Evolutionary conservation across 78 protist genomes (phyloP).

Genomic region (Dictyostelium capitatum): DNA sequence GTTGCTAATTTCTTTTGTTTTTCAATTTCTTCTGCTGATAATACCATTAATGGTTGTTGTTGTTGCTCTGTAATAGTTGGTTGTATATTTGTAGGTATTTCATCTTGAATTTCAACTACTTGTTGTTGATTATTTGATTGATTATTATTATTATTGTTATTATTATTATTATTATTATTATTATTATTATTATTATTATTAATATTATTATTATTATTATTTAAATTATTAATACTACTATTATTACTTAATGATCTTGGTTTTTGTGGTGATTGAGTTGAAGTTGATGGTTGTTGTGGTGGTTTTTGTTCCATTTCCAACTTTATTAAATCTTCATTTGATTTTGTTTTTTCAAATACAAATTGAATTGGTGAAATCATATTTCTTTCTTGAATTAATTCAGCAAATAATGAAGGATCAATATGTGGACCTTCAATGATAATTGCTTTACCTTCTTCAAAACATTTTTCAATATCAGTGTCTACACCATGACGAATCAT

Average conservation of each 20-base stretch:
- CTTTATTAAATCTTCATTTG: constrained; percentile 35
- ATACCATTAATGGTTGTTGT: background rate
- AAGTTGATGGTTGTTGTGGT: background rate
- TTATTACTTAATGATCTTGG: constrained; percentile 1
- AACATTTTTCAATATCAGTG: constrained; percentile 79
- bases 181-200: constrained; percentile 16
- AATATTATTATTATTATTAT: background rate
- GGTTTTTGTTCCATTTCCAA: background rate
- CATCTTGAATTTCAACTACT: background rate
- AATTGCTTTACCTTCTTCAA: constrained; percentile 80
- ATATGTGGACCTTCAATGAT: constrained; percentile 81
- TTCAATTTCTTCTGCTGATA: constrained; percentile 4
- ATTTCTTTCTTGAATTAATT: constrained; percentile 54
- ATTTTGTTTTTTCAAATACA: constrained; percentile 21
- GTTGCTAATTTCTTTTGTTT: constrained; percentile 16
- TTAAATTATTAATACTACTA: background rate
- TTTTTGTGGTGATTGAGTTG: background rate
- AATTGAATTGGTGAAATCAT: constrained; percentile 58
- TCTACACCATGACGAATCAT: constrained; percentile 82
- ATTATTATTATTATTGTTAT: too few relatives aligned
- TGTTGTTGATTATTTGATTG: too few relatives aligned
- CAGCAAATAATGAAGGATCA: constrained; percentile 45
- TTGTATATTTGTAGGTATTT: background rate
- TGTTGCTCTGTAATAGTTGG: background rate
- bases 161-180: background rate